Conservation (phyloP, 1,284 basidiomycete species). For the Inonotus hispidus region DNA sequence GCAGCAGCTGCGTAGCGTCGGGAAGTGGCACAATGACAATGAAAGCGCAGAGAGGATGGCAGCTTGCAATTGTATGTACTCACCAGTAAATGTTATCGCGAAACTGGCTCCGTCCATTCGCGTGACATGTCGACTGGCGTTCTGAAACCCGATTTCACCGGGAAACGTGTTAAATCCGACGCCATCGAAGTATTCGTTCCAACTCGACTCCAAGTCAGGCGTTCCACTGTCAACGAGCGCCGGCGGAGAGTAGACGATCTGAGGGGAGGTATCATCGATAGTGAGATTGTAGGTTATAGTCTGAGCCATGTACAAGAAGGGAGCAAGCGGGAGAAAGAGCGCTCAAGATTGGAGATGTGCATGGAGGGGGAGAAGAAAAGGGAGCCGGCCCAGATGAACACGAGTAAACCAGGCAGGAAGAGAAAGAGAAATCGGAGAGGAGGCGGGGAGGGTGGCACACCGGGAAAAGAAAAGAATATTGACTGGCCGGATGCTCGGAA, state of each 20-base stretch:
- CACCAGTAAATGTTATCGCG: conserved; percentile 57
- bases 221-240: conserved; percentile 44
- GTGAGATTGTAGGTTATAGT: conserved; percentile 37
- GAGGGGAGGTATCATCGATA: conserved; percentile 64
- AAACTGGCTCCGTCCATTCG: conserved; percentile 49
- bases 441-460: not conserved
- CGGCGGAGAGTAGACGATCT: conserved; percentile 55
- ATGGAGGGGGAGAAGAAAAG: conserved; percentile 17
- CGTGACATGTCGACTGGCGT: conserved; percentile 56
- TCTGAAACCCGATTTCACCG: conserved; percentile 41
- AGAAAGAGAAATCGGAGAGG: too few species aligned
- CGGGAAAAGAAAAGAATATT: not conserved
- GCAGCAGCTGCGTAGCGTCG: too few species aligned
- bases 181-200: conserved; percentile 54
- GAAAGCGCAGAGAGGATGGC: not conserved
- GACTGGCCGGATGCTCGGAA: not conserved
- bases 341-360: conserved; percentile 14
- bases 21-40: not conserved
- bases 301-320: conserved; percentile 14
- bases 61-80: conserved; percentile 21
- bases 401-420: not conserved
- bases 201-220: conserved; percentile 42
- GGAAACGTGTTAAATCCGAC: conserved; percentile 43
- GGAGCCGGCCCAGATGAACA: conserved; percentile 5
- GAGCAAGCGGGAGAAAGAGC: conserved; percentile 6